Percentiles rank a stretch among this genome's conserved stretches.
phyloP scores from a whole-genome alignment of 805 yeast species.

The Candida germanica region DNA sequence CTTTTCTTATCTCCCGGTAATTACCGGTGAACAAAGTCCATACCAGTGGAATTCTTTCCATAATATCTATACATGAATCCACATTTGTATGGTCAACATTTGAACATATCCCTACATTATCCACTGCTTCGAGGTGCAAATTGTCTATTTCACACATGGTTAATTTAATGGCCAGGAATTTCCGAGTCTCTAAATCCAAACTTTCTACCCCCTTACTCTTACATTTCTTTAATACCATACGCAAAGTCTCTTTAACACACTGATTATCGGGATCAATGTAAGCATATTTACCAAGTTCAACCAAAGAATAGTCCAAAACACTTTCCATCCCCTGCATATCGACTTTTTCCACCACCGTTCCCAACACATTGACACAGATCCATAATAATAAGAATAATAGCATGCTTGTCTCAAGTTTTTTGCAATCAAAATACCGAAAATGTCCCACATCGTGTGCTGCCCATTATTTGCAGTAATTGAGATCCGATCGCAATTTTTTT shows the following conservation, averaged over 20 bases:
- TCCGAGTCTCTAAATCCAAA: constrained; percentile 28
- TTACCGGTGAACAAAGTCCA: constrained; percentile 76
- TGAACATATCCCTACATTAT: constrained; percentile 27
- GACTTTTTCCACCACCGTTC: too few relatives aligned
- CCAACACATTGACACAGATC: too few relatives aligned
- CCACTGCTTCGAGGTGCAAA: constrained; percentile 38
- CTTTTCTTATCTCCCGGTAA: constrained; percentile 49
- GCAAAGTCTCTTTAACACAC: constrained; percentile 42
- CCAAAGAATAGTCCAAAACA: constrained; percentile 2
- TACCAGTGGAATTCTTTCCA: constrained; percentile 52
- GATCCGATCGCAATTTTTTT: too few relatives aligned
- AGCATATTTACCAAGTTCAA: constrained; percentile 4
- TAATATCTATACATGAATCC: constrained; percentile 35
- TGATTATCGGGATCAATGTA: constrained; percentile 8
- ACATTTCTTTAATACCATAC: constrained; percentile 40
- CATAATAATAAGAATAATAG: too few relatives aligned
- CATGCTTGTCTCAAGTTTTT: too few relatives aligned
- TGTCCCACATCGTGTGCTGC: too few relatives aligned
- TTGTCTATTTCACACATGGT: constrained; percentile 56
- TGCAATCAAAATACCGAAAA: too few relatives aligned
- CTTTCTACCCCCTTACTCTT: constrained; percentile 37
- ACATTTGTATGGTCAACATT: constrained; percentile 11
- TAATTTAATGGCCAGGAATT: constrained; percentile 43
- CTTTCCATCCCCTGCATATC: too few relatives aligned
- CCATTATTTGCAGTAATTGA: too few relatives aligned